Conservation (phyloP, 352 stramenopile genomes). For the Halophytophthora batemanensis region DNA sequence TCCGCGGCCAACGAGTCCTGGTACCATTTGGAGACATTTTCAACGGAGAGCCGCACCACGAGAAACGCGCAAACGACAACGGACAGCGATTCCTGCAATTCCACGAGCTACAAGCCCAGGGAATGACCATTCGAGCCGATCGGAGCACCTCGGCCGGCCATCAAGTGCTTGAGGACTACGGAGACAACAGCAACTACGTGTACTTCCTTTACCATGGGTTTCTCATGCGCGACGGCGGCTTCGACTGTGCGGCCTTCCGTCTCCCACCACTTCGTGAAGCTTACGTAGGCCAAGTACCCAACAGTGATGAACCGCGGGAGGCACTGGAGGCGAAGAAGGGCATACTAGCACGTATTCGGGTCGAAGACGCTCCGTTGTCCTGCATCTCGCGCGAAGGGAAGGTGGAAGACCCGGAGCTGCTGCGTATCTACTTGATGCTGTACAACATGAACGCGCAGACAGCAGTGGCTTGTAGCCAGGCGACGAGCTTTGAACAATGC, state of each 20-base stretch:
- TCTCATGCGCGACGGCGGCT: conserved; percentile 80
- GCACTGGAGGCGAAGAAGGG: conserved; percentile 21
- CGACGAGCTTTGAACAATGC: conserved; percentile 28
- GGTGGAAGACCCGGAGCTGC: conserved; percentile 20
- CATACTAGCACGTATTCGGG: conserved; percentile 23
- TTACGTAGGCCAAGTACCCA: not conserved
- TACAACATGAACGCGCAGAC: conserved; percentile 16
- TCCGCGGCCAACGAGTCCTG: conserved; percentile 64
- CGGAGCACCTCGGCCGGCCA: conserved; percentile 20
- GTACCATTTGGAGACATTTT: conserved; percentile 89
- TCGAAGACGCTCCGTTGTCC: conserved; percentile 26
- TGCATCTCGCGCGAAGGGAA: conserved; percentile 37
- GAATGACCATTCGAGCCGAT: conserved; percentile 69
- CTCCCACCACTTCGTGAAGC: conserved; percentile 21
- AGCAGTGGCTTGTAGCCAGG: conserved; percentile 22
- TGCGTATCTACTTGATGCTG: conserved; percentile 31
- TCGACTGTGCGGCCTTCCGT: conserved; percentile 79
- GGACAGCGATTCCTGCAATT: conserved; percentile 60
- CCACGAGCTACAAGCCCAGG: conserved; percentile 36
- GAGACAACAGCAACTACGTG: conserved; percentile 91
- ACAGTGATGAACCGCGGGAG: conserved; percentile 3
- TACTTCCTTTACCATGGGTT: conserved; percentile 92
- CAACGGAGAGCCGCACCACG: conserved; percentile 59
- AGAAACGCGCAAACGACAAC: conserved; percentile 26
- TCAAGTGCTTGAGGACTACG: conserved; percentile 94